Base-by-base conservation (phyloP, 176 grass and related monocot species). In the Pharus latifolius region DNA sequence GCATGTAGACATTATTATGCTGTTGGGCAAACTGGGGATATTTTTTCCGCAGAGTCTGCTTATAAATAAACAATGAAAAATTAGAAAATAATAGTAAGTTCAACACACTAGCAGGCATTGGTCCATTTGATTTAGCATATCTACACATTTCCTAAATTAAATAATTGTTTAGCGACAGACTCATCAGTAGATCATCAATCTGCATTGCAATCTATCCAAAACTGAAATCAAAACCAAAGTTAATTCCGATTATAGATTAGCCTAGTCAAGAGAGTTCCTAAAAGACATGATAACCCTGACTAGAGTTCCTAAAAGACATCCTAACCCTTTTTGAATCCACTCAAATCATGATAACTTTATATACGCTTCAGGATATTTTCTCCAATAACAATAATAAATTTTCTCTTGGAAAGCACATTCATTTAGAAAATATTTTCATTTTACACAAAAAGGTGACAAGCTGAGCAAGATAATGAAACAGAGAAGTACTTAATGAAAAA, bases 1-100 rank as follows among this genome's bases (percentile, higher is more conserved):
- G 96, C 96, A 99, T 99, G 80, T 99, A 99, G 75, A 87, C 81
- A 63, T 89, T 92, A 88, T 99, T 99, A 40, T 99, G 96, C 54
- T 95, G 96, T 52, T 95, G 84, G 1, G 96, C 90, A 91, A 99
- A 99, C 53, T 99, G 90, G 6, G 96, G 96, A 78, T 82, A 99
- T 57, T 99, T 99, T 85, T 94, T 99, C 22, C 96, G 81, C 82
- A 99, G 70, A 28, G 82, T 79, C 96, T 99, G 84, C 54, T 74
- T 59, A 67, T 63, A 74, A 31, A 45, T 44, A 67, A 49, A 61
- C 2, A 45, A 43, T 42, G 28, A 73, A 63, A 76, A 60, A 16
- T 79, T 38, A 60, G n/a, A 43, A 67, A 14, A 48, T 57, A 4
- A 12, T 16, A 44, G 42, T 59, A n/a, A n/a, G n/a, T n/a, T n/a